These are phyloP conservation scores for Umbelopsis sp. DNA, from an alignment of 192 early-diverging fungal genomes.

Conservation along the genomic window DNA sequence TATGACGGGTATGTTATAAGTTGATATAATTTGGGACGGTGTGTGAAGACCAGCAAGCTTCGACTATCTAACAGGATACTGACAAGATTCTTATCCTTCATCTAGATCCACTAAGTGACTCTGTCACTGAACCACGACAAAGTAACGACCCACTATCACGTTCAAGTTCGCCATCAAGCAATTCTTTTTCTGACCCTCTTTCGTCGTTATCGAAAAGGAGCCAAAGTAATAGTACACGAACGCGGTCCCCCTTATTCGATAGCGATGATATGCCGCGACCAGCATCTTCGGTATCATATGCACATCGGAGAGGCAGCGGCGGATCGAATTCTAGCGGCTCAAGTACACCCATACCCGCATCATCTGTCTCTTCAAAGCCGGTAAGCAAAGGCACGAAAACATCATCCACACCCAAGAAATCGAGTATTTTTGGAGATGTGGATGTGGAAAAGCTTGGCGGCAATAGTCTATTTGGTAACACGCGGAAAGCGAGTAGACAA, in stretches of 20 bases:
- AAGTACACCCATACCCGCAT: constrained; percentile 1
- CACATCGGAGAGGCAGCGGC: constrained; percentile 2
- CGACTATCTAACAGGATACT: neutral
- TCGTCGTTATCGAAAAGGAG: neutral
- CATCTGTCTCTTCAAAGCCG: neutral
- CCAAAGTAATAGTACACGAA: neutral
- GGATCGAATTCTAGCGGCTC: constrained; percentile 15
- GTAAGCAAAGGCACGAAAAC: neutral
- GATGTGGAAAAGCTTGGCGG: constrained; percentile 35
- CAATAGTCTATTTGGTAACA: neutral
- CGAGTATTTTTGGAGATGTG: constrained; percentile 36
- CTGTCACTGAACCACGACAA: neutral
- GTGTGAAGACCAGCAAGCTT: neutral
- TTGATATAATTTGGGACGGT: neutral
- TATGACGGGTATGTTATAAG: neutral
- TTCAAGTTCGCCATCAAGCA: constrained; percentile 2
- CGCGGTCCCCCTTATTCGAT: neutral
- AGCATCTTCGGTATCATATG: constrained; percentile 13
- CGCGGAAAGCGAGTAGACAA: neutral
- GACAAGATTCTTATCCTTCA: neutral
- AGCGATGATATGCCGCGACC: neutral
- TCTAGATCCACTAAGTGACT: constrained; percentile 11
- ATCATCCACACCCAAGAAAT: neutral
- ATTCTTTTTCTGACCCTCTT: neutral
- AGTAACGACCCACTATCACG: constrained; percentile 6